Conservation (phyloP, 768 basidiomycete genomes). For the Termitomyces sp. region DNA sequence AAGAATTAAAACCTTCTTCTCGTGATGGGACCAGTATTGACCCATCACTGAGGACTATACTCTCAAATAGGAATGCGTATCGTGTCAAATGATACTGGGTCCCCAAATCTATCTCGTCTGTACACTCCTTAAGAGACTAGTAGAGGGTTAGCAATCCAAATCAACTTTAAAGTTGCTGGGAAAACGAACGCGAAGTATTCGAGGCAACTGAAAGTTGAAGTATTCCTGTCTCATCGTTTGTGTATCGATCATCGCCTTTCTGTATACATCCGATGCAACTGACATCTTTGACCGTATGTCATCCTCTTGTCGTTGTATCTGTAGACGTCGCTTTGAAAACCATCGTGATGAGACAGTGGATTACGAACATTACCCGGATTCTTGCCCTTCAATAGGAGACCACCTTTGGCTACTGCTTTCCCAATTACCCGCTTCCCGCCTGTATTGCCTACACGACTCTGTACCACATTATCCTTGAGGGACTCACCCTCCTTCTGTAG, state of each 20-base stretch:
- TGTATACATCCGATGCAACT: constrained; percentile 77
- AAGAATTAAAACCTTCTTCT: constrained; percentile 50
- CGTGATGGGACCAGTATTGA: constrained; percentile 70
- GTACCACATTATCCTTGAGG: constrained; percentile 72
- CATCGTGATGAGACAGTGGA: not conserved
- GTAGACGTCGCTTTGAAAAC: constrained; percentile 5
- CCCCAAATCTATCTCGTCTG: constrained; percentile 96
- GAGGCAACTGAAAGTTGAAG: constrained; percentile 94
- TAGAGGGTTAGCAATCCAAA: not conserved
- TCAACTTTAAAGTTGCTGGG: not conserved
- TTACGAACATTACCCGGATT: constrained; percentile 76
- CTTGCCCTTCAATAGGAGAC: constrained; percentile 84
- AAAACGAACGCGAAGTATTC: constrained; percentile 79
- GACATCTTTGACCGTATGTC: constrained; percentile 87
- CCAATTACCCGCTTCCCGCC: constrained; percentile 81
- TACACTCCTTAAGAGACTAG: constrained; percentile 88
- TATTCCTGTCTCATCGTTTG: constrained; percentile 94
- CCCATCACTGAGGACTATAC: constrained; percentile 84
- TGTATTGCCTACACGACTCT: constrained; percentile 51
- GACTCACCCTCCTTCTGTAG: constrained; percentile 95
- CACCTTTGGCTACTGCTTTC: constrained; percentile 89
- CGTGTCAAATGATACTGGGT: constrained; percentile 95
- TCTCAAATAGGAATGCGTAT: constrained; percentile 93
- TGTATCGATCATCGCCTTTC: constrained; percentile 86
- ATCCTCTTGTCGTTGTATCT: constrained; percentile 93